Conservation (phyloP, 192 early-diverging fungal genomes). For the Linnemannia elongata region DNA sequence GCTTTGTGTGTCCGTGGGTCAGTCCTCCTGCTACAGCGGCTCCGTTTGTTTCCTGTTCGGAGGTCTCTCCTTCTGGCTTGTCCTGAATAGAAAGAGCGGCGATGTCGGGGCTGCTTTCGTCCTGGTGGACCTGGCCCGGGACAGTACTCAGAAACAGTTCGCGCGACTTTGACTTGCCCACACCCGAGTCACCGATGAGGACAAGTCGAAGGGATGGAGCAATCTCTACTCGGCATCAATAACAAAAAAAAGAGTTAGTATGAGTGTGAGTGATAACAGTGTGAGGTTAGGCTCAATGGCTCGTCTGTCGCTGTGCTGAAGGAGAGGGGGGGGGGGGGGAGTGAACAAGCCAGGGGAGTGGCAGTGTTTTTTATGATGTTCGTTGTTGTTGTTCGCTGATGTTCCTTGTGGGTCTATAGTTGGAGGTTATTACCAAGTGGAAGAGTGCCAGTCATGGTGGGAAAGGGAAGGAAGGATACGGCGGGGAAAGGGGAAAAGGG, state of each 20-base stretch:
- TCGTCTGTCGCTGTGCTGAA: neutral
- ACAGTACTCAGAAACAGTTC: slow-evolving; percentile 34
- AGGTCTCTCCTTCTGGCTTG: neutral
- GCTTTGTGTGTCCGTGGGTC: neutral
- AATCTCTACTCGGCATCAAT: slow-evolving; percentile 28
- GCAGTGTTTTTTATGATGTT: neutral
- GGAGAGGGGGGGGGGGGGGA: neutral
- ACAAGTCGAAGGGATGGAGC: slow-evolving; percentile 47
- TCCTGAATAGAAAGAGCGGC: slow-evolving; percentile 23
- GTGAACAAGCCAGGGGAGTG: neutral
- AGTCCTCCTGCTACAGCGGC: neutral
- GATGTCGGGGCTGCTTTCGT: slow-evolving; percentile 17
- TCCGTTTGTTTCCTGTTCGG: neutral
- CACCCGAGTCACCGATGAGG: slow-evolving; percentile 52
- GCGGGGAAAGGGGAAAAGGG: neutral
- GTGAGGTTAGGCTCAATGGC: neutral
- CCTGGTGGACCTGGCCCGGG: slow-evolving; percentile 36
- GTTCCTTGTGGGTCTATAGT: neutral
- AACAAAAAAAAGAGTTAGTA: neutral
- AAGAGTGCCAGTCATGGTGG: slow-evolving; percentile 44
- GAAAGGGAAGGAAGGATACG: neutral
- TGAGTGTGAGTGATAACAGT: neutral
- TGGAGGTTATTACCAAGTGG: slow-evolving; percentile 35
- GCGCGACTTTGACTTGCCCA: slow-evolving; percentile 47
- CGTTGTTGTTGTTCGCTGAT: neutral